Conservation (phyloP, 1,139 yeast genomes). For the Hyphopichia pseudoburtonii region DNA sequence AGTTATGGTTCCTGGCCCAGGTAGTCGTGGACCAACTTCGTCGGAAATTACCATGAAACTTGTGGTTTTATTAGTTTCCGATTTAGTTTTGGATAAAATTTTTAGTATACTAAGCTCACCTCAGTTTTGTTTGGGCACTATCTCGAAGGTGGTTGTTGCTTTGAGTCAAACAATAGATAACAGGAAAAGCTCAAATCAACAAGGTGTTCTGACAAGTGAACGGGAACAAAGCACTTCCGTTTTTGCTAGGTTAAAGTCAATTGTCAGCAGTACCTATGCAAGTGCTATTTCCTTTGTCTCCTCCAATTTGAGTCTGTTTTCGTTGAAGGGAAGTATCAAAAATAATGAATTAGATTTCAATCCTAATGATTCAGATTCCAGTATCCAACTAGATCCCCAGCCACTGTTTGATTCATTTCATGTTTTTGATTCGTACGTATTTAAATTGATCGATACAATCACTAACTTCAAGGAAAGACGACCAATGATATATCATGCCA, state of each 20-base stretch:
- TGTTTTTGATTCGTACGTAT: constrained; percentile 18
- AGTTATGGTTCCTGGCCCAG: background rate
- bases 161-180: background rate
- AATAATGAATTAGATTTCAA: no score
- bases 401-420: background rate
- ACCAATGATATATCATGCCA: constrained; percentile 25
- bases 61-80: constrained; percentile 30
- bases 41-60: constrained; percentile 33
- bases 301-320: no score
- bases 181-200: no score
- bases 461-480: constrained; percentile 27
- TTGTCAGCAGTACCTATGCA: no score
- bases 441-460: constrained; percentile 28
- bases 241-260: no score
- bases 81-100: constrained; percentile 32
- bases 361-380: no score
- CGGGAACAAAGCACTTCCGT: no score
- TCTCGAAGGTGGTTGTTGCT: constrained; percentile 5
- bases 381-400: background rate
- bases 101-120: constrained; percentile 31
- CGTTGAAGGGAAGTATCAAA: no score
- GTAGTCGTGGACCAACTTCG: constrained; percentile 13
- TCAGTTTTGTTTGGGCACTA: constrained; percentile 23
- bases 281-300: no score
- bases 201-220: no score